Conservation (phyloP, 805 yeast genomes). For the Grigorovia humatica region DNA sequence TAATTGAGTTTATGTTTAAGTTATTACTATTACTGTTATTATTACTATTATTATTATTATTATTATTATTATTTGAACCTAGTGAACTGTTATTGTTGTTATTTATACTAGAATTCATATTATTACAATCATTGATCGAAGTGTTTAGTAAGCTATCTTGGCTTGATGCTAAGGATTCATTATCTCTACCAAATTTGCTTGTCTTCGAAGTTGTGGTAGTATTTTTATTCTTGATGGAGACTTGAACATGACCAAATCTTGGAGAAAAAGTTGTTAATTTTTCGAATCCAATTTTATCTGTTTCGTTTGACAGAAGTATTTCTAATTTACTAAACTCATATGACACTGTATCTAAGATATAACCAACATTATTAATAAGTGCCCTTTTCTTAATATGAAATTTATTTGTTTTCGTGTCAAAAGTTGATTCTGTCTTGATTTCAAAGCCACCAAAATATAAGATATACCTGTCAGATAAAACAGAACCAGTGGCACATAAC, state of each 20-base stretch:
- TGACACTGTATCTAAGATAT: conserved; percentile 45
- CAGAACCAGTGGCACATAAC: conserved; percentile 37
- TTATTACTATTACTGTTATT: not conserved
- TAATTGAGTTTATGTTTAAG: conserved; percentile 7
- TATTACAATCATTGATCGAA: not conserved
- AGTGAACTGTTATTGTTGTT: not conserved
- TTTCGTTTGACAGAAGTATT: conserved; percentile 22
- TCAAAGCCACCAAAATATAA: conserved; percentile 63
- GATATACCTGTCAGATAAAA: conserved; percentile 44
- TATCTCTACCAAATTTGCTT: not conserved
- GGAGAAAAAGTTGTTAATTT: conserved; percentile 9
- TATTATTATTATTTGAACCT: not conserved
- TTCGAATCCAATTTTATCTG: not conserved
- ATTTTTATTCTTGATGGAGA: conserved; percentile 8
- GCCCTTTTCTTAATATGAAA: conserved; percentile 33
- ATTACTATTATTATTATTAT: not conserved
- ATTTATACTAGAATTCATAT: not conserved
- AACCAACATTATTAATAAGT: conserved; percentile 41
- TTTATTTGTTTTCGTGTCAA: conserved; percentile 24
- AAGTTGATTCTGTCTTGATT: conserved; percentile 26
- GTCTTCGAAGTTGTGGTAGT: not conserved
- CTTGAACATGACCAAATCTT: conserved; percentile 33
- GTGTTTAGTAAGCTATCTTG: conserved; percentile 6
- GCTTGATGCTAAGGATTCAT: not conserved
- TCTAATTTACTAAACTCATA: conserved; percentile 42